Evolutionary conservation across 2,329 filamentous ascomycete genomes (phyloP).

Genomic region (Sclerotinia subarctica): DNA sequence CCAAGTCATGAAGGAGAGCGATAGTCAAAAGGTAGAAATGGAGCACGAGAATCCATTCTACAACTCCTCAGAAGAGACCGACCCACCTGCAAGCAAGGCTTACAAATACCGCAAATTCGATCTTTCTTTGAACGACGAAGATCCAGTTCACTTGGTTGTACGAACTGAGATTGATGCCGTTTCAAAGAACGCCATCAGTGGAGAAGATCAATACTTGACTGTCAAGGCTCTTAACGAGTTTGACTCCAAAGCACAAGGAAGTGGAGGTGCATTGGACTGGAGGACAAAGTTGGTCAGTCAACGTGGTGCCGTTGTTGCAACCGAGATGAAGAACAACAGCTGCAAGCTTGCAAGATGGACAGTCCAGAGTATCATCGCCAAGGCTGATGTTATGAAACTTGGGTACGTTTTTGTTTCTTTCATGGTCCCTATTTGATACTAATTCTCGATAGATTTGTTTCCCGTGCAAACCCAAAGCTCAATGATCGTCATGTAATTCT

Average conservation of each 20-base stretch:
- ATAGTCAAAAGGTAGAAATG: conserved; percentile 77
- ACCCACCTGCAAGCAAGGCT: conserved; percentile 89
- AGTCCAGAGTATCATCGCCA: conserved; percentile 91
- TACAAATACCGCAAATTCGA: conserved; percentile 99
- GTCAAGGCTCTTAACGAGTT: conserved; percentile 99
- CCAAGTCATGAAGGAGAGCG: conserved; percentile 85
- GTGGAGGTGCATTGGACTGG: conserved; percentile 95
- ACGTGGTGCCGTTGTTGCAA: conserved; percentile 94
- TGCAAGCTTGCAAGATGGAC: conserved; percentile 99
- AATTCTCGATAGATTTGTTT: conserved; percentile 72
- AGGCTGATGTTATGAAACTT: conserved; percentile 98
- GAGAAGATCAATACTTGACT: conserved; percentile 86
- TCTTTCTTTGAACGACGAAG: conserved; percentile 83
- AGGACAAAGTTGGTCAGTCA: conserved; percentile 89
- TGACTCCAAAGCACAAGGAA: conserved; percentile 94
- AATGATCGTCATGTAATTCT: conserved; percentile 94
- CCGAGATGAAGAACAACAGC: conserved; percentile 99
- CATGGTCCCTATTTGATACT: neutral
- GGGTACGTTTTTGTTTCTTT: conserved; percentile 58
- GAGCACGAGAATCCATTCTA: conserved; percentile 94
- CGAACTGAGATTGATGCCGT: conserved; percentile 94
- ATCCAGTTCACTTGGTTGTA: conserved; percentile 88
- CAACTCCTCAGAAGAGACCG: conserved; percentile 86
- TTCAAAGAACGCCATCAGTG: conserved; percentile 88
- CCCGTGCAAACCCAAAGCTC: conserved; percentile 84